phyloP scores from a whole-genome alignment of 2,329 filamentous ascomycete genomes.

The Ilyonectria mors-panacis region DNA sequence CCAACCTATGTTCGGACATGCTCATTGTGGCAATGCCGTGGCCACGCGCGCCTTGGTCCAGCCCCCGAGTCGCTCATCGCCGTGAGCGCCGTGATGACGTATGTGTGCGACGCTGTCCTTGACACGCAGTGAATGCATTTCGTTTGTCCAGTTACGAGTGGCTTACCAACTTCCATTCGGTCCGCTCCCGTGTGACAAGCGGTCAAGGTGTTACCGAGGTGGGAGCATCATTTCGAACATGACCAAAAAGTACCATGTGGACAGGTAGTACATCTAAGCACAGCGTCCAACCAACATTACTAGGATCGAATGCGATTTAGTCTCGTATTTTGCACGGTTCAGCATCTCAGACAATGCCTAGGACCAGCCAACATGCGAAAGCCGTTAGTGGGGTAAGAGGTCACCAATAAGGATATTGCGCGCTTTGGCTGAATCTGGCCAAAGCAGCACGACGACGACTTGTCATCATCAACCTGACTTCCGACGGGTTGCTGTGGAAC shows the following conservation, averaged over 20 bases:
- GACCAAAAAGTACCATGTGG: neutral
- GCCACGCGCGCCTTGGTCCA: neutral
- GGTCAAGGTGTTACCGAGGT: neutral
- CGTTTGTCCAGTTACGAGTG: neutral
- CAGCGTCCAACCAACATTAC: neutral
- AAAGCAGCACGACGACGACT: neutral
- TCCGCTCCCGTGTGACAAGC: neutral
- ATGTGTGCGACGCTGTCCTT: neutral
- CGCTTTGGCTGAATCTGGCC: neutral
- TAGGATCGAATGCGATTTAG: neutral
- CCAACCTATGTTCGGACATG: slow-evolving; percentile 21
- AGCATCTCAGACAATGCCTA: neutral
- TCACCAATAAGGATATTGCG: neutral
- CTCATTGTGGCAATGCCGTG: slow-evolving; percentile 4
- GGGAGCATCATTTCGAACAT: neutral
- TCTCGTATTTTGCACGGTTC: neutral
- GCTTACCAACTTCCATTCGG: neutral
- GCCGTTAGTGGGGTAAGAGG: neutral
- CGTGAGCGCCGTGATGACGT: slow-evolving; percentile 1
- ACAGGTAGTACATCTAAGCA: neutral
- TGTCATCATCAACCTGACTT: neutral
- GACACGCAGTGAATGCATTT: neutral
- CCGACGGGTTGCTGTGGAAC: neutral
- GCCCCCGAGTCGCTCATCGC: neutral
- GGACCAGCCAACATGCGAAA: neutral